Conservation (phyloP, 441 rosid genomes). For the Eutrema salsugineum region DNA sequence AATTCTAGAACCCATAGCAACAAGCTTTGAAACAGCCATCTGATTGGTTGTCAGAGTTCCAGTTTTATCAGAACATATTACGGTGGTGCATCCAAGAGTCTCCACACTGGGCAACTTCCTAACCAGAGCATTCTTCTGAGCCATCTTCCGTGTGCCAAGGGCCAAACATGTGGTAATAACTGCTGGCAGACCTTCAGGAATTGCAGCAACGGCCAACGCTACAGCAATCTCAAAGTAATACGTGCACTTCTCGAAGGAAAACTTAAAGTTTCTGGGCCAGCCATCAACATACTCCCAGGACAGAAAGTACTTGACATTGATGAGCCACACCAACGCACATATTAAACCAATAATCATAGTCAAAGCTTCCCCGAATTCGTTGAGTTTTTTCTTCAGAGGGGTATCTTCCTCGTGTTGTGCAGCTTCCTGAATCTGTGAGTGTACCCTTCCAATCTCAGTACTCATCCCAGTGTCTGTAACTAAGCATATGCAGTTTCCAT, state of each 20-base stretch:
- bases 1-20: conserved; percentile 70
- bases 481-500: conserved; percentile 74
- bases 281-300: conserved; percentile 74
- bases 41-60: conserved; percentile 95
- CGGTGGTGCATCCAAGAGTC: conserved; percentile 92
- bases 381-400: conserved; percentile 81
- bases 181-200: conserved; percentile 89
- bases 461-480: conserved; percentile 75
- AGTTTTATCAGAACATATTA: conserved; percentile 91
- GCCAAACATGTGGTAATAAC: conserved; percentile 93
- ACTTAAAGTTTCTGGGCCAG: conserved; percentile 72
- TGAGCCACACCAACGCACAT: conserved; percentile 81
- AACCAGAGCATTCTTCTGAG: conserved; percentile 93
- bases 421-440: conserved; percentile 85
- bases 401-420: conserved; percentile 78
- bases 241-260: conserved; percentile 92
- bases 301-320: conserved; percentile 82
- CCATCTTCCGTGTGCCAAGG: conserved; percentile 92
- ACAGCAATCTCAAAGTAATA: conserved; percentile 91
- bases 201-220: conserved; percentile 86
- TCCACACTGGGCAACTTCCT: conserved; percentile 82
- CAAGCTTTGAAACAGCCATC: conserved; percentile 86
- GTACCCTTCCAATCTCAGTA: conserved; percentile 86
- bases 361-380: conserved; percentile 48
- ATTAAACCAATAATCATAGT: conserved; percentile 73